Evolutionary conservation across 495 filamentous ascomycete species (phyloP), one percentile per base, ranked within the genome.

Genomic region (Barbatosphaeria neglecta): DNA sequence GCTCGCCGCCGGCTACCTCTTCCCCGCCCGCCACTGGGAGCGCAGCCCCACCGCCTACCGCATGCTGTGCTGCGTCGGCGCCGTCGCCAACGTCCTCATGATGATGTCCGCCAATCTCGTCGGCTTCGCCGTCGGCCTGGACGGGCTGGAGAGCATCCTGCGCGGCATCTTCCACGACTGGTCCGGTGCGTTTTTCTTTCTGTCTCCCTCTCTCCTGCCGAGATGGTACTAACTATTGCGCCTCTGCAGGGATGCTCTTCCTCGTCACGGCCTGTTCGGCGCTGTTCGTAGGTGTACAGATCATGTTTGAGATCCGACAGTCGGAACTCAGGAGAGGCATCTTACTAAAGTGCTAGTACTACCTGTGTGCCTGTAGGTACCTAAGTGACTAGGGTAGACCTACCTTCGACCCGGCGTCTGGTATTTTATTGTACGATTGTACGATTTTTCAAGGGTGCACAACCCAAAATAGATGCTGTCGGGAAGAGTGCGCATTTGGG

Each of bases 261-360:
- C 60, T 96, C 41, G 58, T 75, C 4, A 68, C 72, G 0, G 84
- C 88, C 17, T 90, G 81, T 53, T 63, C 55, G 22, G 75, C 75
- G 35, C 57, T 97, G 11, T 99, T 95, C 58, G 81, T 90, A 3
- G 90, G 85, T 15, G 79, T 82, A 16, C 90, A 96, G 70, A 68
- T 95, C 49, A 99, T 97, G 92, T 95, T 96, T 72, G 93, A 99
- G 73, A 75, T 90, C 40, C 68, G 92, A 42, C 84, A 96, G 67
- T 73, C 72, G 51, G 92, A 99, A 72, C 68, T 75, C 55, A 75
- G 90, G 44, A 77, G 73, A 38, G 92, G 92, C 2, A 86, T 97
- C 47, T 73, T 81, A 50, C 50, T 97, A 67, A 96, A 87, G 66
- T 98, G 87, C 61, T 98, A 45, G 50, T 15, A 13, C 27, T 31